Evolutionary conservation across 169 alveolate species (phyloP).

Genomic region (Eimeria praecox): DNA sequence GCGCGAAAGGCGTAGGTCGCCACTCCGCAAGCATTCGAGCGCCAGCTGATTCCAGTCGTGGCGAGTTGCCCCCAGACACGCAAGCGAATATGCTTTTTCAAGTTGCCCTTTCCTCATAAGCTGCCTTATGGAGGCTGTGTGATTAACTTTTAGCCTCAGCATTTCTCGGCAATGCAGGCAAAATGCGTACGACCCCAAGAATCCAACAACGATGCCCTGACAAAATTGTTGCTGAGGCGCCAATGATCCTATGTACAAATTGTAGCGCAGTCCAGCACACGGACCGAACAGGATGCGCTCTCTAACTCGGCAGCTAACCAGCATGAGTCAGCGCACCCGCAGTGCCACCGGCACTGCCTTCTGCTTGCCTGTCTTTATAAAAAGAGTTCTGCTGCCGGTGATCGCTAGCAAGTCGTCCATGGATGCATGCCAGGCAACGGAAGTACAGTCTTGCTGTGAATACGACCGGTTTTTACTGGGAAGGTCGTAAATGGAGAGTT

Average conservation of each 20-base stretch:
- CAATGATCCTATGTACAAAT: slow-evolving; percentile 86
- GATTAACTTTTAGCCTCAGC: slow-evolving; percentile 94
- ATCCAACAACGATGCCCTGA: slow-evolving; percentile 96
- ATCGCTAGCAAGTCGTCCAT: slow-evolving; percentile 94
- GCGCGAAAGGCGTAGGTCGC: slow-evolving; percentile 91
- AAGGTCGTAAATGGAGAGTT: slow-evolving; percentile 91
- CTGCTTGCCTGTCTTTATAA: slow-evolving; percentile 60
- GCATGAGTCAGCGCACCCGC: not conserved
- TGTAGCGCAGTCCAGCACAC: not conserved
- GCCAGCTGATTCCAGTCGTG: slow-evolving; percentile 94
- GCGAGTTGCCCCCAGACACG: slow-evolving; percentile 95
- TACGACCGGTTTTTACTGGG: slow-evolving; percentile 87
- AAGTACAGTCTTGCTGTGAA: slow-evolving; percentile 91
- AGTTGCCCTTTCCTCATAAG: slow-evolving; percentile 91
- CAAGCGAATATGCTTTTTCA: slow-evolving; percentile 92
- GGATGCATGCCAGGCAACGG: slow-evolving; percentile 95
- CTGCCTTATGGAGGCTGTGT: slow-evolving; percentile 92
- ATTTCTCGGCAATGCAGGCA: slow-evolving; percentile 89
- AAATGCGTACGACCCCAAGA: slow-evolving; percentile 94
- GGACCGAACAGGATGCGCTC: not conserved
- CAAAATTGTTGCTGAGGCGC: slow-evolving; percentile 94
- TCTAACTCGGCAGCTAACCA: not conserved
- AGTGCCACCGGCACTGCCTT: not conserved
- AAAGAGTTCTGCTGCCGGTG: slow-evolving; percentile 92
- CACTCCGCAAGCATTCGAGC: slow-evolving; percentile 89